Evolutionary conservation across 306 rosid genomes (phyloP), one percentile per base, ranked within the genome.

Genomic region (Cucurbita maxima): DNA sequence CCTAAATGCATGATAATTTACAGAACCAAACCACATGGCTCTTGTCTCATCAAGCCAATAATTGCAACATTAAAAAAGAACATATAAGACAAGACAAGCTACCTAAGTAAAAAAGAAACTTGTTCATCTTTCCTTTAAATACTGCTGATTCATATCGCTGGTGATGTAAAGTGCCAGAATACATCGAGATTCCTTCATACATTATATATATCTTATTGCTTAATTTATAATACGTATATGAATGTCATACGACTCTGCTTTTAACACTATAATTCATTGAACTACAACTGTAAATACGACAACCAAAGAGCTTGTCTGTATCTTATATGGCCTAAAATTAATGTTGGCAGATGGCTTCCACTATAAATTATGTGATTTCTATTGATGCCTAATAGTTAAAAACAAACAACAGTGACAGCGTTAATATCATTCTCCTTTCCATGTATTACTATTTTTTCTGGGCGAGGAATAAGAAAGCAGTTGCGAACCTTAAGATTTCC

Each of bases 401-500:
- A 9, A 60, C 14, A 19, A 62, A 41, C 52, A 5, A 64, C 52
- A 5, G 38, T 44, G 70, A 38, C 1, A 16, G 72, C 54, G 30
- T 11, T 43, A 19, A 19, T 66, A 66, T 3, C 10, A 20, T 38
- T 43, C 38, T n/a, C 5, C 14, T 43, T 40, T 63, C 25, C n/a
- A 37, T 62, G 5, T 7, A 58, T 10, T 5, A 58, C 40, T 37
- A 14, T 1, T 61, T 59, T 48, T 16, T 10, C 20, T 18, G 8
- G 15, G 15, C 4, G 63, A 58, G 64, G 8, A 58, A 58, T 1
- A 30, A 41, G 34, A 30, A 43, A 64, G 52, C 8, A 20, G 0
- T 18, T 18, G 18, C 69, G 18, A 4, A 94, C 99, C 97, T 94
- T 94, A 19, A 94, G 96, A 77, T 94, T 53, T 66, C 84, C 96